phyloP scores from a whole-genome alignment of 1,284 basidiomycete genomes.

The Paramarasmius palmivorus region DNA sequence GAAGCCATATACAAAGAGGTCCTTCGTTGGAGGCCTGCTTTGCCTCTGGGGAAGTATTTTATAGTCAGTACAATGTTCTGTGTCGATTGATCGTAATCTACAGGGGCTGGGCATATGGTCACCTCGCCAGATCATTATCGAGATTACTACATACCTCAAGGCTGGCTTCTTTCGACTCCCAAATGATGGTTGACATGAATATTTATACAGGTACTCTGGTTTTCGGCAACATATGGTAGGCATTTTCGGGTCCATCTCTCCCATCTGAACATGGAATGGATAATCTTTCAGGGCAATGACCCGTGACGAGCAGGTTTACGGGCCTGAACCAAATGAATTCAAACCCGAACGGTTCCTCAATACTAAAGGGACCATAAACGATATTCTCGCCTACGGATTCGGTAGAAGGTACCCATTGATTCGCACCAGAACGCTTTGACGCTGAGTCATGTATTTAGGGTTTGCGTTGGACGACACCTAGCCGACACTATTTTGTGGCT shows the following conservation, averaged over 20 bases:
- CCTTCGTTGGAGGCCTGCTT: conserved; percentile 19
- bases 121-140: no score
- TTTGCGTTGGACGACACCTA: conserved; percentile 22
- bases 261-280: no score
- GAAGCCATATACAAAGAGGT: background rate
- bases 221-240: no score
- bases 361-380: conserved; percentile 26
- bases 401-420: conserved; percentile 23
- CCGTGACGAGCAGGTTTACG: conserved; percentile 36
- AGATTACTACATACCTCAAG: no score
- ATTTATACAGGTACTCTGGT: no score
- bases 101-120: background rate
- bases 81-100: no score
- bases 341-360: conserved; percentile 33
- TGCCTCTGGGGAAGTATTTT: conserved; percentile 34
- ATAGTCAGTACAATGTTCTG: no score
- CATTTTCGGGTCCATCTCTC: no score
- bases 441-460: background rate
- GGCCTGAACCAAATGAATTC: conserved; percentile 37
- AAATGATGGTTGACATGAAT: no score
- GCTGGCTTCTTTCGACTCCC: no score
- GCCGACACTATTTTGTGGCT: conserved; percentile 23
- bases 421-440: no score
- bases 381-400: conserved; percentile 32
- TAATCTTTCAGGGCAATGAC: conserved; percentile 30